Percentiles rank a stretch among this genome's conserved stretches.
Evolutionary conservation across 2,329 filamentous ascomycete species (phyloP).

Genomic region (Ascochyta koolunga): DNA sequence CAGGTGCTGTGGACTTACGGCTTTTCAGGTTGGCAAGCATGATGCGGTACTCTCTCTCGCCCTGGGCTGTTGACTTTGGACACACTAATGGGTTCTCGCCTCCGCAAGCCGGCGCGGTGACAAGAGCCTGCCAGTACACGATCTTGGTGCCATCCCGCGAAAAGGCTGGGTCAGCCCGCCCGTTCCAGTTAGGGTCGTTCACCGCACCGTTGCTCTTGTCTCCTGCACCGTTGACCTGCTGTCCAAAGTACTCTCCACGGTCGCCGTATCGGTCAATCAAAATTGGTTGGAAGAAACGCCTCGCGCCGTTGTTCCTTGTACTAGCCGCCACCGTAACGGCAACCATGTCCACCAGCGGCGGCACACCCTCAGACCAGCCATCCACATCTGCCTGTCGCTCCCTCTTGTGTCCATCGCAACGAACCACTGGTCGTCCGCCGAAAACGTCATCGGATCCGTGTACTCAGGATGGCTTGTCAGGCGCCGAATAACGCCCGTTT

Average conservation of each 20-base stretch:
- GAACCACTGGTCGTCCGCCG: conserved; percentile 53
- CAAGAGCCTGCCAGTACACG: conserved; percentile 52
- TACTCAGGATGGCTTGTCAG: conserved; percentile 55
- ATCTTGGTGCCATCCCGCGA: conserved; percentile 53
- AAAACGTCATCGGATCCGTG: conserved; percentile 52
- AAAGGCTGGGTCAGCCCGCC: conserved; percentile 52
- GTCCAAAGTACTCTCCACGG: conserved; percentile 53
- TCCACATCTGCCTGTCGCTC: conserved; percentile 51
- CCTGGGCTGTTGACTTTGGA: conserved; percentile 47
- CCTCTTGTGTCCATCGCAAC: conserved; percentile 55
- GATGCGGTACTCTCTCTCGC: conserved; percentile 48
- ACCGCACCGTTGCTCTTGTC: conserved; percentile 23
- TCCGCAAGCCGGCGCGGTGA: conserved; percentile 51
- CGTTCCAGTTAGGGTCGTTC: conserved; percentile 59
- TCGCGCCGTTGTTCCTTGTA: conserved; percentile 54
- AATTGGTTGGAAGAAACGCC: conserved; percentile 56
- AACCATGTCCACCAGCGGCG: conserved; percentile 49
- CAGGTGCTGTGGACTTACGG: conserved; percentile 33
- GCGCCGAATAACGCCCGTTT: conserved; percentile 50
- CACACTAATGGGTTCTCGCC: conserved; percentile 53
- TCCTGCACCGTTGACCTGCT: conserved; percentile 48
- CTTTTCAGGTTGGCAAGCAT: conserved; percentile 51
- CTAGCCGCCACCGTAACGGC: conserved; percentile 37
- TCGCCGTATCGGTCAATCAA: conserved; percentile 55
- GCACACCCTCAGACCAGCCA: conserved; percentile 51